Evolutionary conservation across 1,284 basidiomycete species (phyloP).

Genomic region (Irpex sp.): DNA sequence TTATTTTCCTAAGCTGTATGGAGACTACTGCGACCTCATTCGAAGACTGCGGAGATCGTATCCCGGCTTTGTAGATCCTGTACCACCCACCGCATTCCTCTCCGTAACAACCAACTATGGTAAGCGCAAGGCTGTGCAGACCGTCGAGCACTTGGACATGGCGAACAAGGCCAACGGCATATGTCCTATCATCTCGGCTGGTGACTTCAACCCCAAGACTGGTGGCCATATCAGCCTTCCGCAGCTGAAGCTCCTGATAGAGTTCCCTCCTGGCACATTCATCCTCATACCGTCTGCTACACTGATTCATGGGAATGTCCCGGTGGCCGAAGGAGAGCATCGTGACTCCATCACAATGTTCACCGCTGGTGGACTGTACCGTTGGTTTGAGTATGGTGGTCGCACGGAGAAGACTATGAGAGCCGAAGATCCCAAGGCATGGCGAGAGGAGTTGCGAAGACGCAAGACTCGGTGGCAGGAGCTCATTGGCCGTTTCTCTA

Average conservation of each 20-base stretch:
- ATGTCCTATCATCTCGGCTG: slow-evolving; percentile 22
- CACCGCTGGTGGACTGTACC: slow-evolving; percentile 19
- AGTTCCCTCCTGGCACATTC: slow-evolving; percentile 20
- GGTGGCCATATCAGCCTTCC: slow-evolving; percentile 25
- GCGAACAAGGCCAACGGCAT: slow-evolving; percentile 16
- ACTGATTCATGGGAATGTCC: slow-evolving; percentile 22
- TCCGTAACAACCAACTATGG: slow-evolving; percentile 17
- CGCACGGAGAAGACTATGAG: neutral
- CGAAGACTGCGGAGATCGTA: neutral
- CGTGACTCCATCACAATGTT: slow-evolving; percentile 21
- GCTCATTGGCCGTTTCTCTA: neutral
- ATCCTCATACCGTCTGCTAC: slow-evolving; percentile 24
- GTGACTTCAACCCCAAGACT: slow-evolving; percentile 15
- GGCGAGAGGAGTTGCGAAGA: neutral
- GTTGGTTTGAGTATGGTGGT: slow-evolving; percentile 20
- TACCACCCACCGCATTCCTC: slow-evolving; percentile 14
- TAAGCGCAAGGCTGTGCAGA: neutral
- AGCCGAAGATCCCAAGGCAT: too few species aligned
- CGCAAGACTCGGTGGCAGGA: neutral
- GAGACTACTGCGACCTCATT: neutral
- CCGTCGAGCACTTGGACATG: slow-evolving; percentile 14
- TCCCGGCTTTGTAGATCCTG: neutral
- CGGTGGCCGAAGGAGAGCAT: slow-evolving; percentile 13
- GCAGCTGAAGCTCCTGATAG: slow-evolving; percentile 19
- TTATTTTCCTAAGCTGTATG: slow-evolving; percentile 1